Conservation (phyloP, 345 rosid genomes). For the Noccaea bulbosa region DNA sequence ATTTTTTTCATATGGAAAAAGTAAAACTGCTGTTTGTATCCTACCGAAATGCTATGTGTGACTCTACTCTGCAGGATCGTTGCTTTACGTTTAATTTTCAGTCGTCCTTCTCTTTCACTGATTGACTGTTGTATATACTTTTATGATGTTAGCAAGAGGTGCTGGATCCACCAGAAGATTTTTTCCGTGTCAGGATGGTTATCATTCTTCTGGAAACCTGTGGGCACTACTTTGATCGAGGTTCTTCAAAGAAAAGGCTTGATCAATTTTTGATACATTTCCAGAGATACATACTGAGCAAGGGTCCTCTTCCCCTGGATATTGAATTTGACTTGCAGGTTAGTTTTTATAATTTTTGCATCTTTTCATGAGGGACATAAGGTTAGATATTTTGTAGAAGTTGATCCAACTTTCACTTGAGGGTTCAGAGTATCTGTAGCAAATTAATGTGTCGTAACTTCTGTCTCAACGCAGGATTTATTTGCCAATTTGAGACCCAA, state of each 20-base stretch:
- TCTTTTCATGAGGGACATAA: background rate
- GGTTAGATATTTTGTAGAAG: slow-evolving; percentile 3
- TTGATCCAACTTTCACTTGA: slow-evolving; percentile 17
- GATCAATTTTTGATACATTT: slow-evolving; percentile 90
- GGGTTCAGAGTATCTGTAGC: slow-evolving; percentile 15
- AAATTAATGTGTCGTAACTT: slow-evolving; percentile 23
- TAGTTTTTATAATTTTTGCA: slow-evolving; percentile 36
- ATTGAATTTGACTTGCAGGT: slow-evolving; percentile 98
- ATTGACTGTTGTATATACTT: slow-evolving; percentile 24
- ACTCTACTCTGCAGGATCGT: slow-evolving; percentile 7
- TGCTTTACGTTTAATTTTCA: slow-evolving; percentile 3
- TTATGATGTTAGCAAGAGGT: slow-evolving; percentile 69
- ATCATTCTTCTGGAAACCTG: slow-evolving; percentile 92
- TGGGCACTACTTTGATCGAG: slow-evolving; percentile 97
- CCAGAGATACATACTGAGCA: slow-evolving; percentile 92
- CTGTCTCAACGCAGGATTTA: slow-evolving; percentile 66
- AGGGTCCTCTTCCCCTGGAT: slow-evolving; percentile 81
- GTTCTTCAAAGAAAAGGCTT: slow-evolving; percentile 95
- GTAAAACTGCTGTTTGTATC: slow-evolving; percentile 11
- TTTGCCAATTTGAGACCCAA: slow-evolving; percentile 89
- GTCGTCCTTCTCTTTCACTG: slow-evolving; percentile 15
- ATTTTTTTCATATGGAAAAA: background rate
- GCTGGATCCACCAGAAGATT: slow-evolving; percentile 96
- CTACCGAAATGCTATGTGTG: slow-evolving; percentile 3
- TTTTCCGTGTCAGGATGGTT: slow-evolving; percentile 95